Conservation (phyloP, 2,329 filamentous ascomycete species). For the Penicillium sp. region DNA sequence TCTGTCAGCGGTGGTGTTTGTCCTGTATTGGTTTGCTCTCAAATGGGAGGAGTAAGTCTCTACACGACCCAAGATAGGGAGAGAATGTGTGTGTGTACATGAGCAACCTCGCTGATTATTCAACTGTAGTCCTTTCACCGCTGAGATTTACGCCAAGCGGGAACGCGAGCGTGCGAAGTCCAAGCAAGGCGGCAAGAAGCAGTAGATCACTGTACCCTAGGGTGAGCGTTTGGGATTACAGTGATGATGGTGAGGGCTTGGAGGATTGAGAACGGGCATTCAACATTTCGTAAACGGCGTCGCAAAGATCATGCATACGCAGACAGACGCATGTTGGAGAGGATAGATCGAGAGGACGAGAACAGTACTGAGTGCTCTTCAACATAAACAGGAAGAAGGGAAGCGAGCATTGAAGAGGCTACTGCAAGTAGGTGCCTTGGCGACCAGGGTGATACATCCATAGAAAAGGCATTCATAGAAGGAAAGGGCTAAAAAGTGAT, state of each 20-base stretch:
- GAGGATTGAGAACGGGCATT: neutral
- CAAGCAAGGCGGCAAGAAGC: conserved; percentile 43
- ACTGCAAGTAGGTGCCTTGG: neutral
- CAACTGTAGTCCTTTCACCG: conserved; percentile 74
- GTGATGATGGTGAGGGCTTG: neutral
- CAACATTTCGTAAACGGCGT: neutral
- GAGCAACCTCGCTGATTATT: conserved; percentile 18
- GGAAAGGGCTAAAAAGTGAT: neutral
- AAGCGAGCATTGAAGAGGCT: neutral
- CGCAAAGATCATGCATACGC: neutral
- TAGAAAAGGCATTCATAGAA: neutral
- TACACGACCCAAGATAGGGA: neutral
- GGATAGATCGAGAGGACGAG: neutral
- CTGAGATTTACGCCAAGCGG: conserved; percentile 84
- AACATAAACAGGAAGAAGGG: conserved; percentile 10
- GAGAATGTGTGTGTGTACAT: neutral
- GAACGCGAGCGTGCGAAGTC: conserved; percentile 47
- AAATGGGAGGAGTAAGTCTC: conserved; percentile 75
- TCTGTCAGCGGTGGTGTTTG: conserved; percentile 73
- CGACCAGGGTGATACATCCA: neutral
- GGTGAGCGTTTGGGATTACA: neutral
- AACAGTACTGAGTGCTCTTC: conserved; percentile 7
- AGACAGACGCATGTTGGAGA: neutral
- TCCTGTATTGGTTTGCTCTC: conserved; percentile 81
- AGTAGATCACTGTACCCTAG: conserved; percentile 30